phyloP scores from a whole-genome alignment of 352 stramenopile species.

The Phytophthora sp. region DNA sequence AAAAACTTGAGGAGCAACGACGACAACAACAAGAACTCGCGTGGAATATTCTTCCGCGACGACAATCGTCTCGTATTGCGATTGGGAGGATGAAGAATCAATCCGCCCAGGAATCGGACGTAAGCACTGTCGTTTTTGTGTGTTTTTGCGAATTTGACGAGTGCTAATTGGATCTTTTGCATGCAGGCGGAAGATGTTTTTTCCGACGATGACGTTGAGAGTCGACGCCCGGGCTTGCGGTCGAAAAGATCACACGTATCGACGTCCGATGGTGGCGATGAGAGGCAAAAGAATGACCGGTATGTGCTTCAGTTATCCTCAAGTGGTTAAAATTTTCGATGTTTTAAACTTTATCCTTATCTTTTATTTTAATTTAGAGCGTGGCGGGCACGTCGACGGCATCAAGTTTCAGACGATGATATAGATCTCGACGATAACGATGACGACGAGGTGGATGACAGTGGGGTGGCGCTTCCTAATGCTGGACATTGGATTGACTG shows the following conservation, averaged over 20 bases:
- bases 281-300: constrained; percentile 64
- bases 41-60: constrained; percentile 80
- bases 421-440: constrained; percentile 48
- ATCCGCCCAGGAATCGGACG: constrained; percentile 60
- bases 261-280: constrained; percentile 35
- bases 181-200: constrained; percentile 32
- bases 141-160: neutral
- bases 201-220: constrained; percentile 34
- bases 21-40: constrained; percentile 72
- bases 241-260: constrained; percentile 28
- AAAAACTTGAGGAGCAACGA: constrained; percentile 69
- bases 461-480: constrained; percentile 2
- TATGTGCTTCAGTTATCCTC: constrained; percentile 27
- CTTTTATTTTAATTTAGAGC: constrained; percentile 44
- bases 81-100: constrained; percentile 81
- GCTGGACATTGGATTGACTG: constrained; percentile 77
- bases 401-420: constrained; percentile 55
- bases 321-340: no score
- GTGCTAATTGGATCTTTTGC: constrained; percentile 10
- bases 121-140: constrained; percentile 21
- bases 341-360: constrained; percentile 1
- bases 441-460: constrained; percentile 32
- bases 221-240: constrained; percentile 25
- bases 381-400: constrained; percentile 65
- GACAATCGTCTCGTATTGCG: constrained; percentile 84